Conservation (phyloP, 192 early-diverging fungal genomes). For the Backusella parvicylindrica region DNA sequence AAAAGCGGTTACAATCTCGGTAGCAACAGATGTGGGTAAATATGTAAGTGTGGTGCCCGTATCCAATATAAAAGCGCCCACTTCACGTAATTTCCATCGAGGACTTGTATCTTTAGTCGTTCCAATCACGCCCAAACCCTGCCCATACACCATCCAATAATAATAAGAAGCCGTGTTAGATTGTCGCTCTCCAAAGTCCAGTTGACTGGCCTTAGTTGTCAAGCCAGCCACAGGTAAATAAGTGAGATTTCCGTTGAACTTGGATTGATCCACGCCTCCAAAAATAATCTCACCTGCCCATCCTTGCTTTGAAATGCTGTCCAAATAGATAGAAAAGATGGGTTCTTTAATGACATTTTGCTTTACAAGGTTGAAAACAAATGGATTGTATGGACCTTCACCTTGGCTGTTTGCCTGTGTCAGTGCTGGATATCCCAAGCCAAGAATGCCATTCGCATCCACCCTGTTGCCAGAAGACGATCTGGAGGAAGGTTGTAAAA, state of each 20-base stretch:
- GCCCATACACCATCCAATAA: conserved; percentile 37
- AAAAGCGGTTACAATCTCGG: conserved; percentile 15
- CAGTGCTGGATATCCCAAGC: conserved; percentile 29
- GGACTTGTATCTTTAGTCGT: background rate
- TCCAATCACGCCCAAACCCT: conserved; percentile 18
- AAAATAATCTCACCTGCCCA: conserved; percentile 47
- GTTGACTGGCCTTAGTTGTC: background rate
- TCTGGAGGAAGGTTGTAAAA: conserved; percentile 6
- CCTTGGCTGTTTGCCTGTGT: conserved; percentile 19
- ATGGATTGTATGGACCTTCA: conserved; percentile 22
- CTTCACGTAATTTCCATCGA: background rate
- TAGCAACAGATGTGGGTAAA: conserved; percentile 18
- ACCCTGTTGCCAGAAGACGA: background rate
- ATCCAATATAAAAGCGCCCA: conserved; percentile 32
- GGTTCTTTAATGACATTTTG: conserved; percentile 20
- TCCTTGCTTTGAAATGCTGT: conserved; percentile 8
- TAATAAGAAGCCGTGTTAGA: background rate
- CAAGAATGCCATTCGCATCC: conserved; percentile 30
- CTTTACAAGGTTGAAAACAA: conserved; percentile 29
- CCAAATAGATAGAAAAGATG: conserved; percentile 29
- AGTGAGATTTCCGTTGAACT: conserved; percentile 42
- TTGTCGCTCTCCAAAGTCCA: background rate
- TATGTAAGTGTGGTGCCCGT: conserved; percentile 36
- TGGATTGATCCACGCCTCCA: conserved; percentile 45
- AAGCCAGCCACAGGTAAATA: conserved; percentile 40